Evolutionary conservation across 495 filamentous ascomycete genomes (phyloP).

Genomic region (Penicillium nucicola): DNA sequence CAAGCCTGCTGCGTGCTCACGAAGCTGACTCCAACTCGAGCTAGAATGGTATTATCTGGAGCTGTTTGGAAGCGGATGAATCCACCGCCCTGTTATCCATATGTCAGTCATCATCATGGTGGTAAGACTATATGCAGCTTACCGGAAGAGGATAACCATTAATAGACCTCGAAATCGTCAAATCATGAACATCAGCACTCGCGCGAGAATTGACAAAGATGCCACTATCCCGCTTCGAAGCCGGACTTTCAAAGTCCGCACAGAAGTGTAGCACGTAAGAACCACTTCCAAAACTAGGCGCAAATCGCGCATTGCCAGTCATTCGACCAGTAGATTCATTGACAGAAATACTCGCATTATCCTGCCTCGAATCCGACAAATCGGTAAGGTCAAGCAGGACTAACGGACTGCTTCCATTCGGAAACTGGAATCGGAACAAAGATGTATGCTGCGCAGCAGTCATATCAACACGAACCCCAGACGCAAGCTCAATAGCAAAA

Average conservation of each 20-base stretch:
- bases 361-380: constrained; percentile 61
- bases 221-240: constrained; percentile 38
- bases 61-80: constrained; percentile 58
- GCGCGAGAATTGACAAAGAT: constrained; percentile 44
- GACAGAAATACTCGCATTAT: constrained; percentile 60
- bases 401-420: constrained; percentile 47
- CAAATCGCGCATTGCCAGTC: constrained; percentile 62
- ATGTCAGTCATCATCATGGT: neutral
- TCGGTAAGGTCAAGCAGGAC: constrained; percentile 69
- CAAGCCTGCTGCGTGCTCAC: constrained; percentile 65
- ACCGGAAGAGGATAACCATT: constrained; percentile 68
- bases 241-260: constrained; percentile 57
- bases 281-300: constrained; percentile 64
- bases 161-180: constrained; percentile 65
- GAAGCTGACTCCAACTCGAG: constrained; percentile 69
- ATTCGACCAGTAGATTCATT: constrained; percentile 61
- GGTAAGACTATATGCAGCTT: neutral
- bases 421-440: constrained; percentile 64
- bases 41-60: constrained; percentile 43
- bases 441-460: constrained; percentile 62
- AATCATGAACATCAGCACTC: constrained; percentile 43
- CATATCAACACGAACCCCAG: constrained; percentile 59
- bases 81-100: constrained; percentile 50
- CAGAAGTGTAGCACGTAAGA: constrained; percentile 67
- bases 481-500: constrained; percentile 61